phyloP scores from a whole-genome alignment of 176 grass and related monocot species.

The Eleusine indica region DNA sequence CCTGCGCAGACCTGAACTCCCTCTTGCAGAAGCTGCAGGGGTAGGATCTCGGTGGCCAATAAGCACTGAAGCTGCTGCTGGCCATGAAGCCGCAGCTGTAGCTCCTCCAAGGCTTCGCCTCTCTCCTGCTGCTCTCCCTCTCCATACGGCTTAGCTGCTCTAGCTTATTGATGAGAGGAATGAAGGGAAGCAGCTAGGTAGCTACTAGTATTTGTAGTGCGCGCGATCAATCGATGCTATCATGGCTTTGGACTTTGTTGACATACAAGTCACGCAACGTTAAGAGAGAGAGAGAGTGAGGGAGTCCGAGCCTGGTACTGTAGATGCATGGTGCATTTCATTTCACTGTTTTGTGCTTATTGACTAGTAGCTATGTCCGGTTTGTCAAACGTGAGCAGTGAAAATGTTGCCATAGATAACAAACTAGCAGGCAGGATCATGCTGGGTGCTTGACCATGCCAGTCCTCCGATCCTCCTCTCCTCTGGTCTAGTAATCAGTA shows the following conservation, averaged over 20 bases:
- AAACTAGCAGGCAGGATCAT: conserved; percentile 26
- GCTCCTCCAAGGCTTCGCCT: conserved; percentile 43
- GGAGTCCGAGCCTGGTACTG: conserved; percentile 44
- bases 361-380: conserved; percentile 33
- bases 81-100: conserved; percentile 18
- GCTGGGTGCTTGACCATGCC: not conserved
- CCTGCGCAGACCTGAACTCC: conserved; percentile 62
- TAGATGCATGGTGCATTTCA: conserved; percentile 24
- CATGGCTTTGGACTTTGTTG: not conserved
- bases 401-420: conserved; percentile 48
- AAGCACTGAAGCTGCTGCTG: not conserved
- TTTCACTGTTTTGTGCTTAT: conserved; percentile 27
- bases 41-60: conserved; percentile 48
- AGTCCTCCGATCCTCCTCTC: too few relatives aligned
- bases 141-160: not conserved
- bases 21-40: conserved; percentile 61
- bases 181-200: too few relatives aligned
- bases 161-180: too few relatives aligned
- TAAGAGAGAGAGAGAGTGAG: not conserved
- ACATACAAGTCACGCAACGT: not conserved
- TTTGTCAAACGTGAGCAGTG: conserved; percentile 54
- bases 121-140: not conserved
- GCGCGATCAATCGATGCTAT: too few relatives aligned
- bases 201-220: too few relatives aligned
- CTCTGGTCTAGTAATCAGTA: not conserved